phyloP scores from a whole-genome alignment of 208 protist genomes.

The Crithidia expoeki region DNA sequence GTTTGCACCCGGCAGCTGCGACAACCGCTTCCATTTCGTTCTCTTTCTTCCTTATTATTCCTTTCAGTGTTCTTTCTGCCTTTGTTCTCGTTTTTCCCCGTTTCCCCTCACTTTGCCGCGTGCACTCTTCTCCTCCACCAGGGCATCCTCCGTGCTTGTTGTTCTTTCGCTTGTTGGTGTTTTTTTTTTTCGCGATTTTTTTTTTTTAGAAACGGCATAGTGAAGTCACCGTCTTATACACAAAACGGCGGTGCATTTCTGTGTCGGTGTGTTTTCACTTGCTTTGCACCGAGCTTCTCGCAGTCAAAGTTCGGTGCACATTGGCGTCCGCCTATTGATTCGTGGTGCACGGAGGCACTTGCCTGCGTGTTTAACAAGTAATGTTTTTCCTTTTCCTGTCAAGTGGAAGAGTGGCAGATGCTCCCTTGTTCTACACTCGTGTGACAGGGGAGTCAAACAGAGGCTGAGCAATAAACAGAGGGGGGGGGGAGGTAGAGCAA shows the following conservation, averaged over 20 bases:
- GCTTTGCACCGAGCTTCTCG: neutral
- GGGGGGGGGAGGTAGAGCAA: too few species aligned
- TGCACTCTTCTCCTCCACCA: neutral
- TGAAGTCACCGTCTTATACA: neutral
- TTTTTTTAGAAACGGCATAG: neutral
- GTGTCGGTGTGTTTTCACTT: neutral
- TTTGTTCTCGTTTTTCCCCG: neutral
- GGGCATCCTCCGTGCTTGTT: neutral
- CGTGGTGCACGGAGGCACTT: neutral
- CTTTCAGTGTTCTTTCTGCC: neutral
- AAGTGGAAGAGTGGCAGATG: neutral
- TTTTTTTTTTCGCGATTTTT: neutral
- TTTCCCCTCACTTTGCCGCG: neutral
- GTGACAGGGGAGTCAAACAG: too few species aligned
- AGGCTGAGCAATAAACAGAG: too few species aligned
- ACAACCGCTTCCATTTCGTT: conserved; percentile 4
- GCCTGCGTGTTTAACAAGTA: neutral
- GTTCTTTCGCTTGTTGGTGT: neutral
- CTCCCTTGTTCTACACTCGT: too few species aligned
- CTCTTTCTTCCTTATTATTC: conserved; percentile 7
- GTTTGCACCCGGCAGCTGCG: conserved; percentile 7
- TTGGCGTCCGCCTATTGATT: too few species aligned
- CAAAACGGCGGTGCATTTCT: neutral
- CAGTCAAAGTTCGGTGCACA: too few species aligned
- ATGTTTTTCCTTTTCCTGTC: too few species aligned